Conservation (phyloP, 345 rosid genomes). For the Salix arbutifolia region DNA sequence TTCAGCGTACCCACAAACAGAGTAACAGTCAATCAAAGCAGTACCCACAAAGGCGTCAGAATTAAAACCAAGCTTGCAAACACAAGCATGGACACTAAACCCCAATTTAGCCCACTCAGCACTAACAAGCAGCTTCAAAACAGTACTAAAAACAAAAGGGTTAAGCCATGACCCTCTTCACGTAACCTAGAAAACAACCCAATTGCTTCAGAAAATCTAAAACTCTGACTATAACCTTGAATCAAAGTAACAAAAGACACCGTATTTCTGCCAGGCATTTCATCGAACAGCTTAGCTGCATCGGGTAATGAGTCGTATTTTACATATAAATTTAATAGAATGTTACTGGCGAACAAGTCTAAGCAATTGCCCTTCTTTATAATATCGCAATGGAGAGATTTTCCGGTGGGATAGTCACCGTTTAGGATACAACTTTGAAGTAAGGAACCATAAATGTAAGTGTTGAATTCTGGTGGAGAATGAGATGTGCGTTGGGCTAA, state of each 20-base stretch:
- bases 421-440: conserved; percentile 61
- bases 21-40: conserved; percentile 66
- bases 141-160: conserved; percentile 63
- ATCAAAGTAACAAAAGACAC: conserved; percentile 61
- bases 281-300: conserved; percentile 61
- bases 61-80: conserved; percentile 63
- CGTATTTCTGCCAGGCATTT: conserved; percentile 61
- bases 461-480: conserved; percentile 30
- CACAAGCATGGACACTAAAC: conserved; percentile 53
- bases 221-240: conserved; percentile 38
- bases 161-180: conserved; percentile 73
- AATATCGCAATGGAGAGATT: conserved; percentile 50
- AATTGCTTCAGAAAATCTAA: conserved; percentile 36
- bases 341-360: conserved; percentile 62
- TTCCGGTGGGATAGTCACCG: conserved; percentile 38
- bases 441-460: conserved; percentile 40
- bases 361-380: conserved; percentile 64
- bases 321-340: conserved; percentile 52
- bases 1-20: conserved; percentile 48
- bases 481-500: conserved; percentile 25
- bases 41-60: conserved; percentile 71
- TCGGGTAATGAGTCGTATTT: conserved; percentile 31
- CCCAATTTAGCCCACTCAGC: conserved; percentile 47
- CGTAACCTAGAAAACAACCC: conserved; percentile 49
- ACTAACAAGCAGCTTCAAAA: conserved; percentile 56